Conservation (phyloP, 371 early-diverging fungal genomes). For the Zychaea mexicana region DNA sequence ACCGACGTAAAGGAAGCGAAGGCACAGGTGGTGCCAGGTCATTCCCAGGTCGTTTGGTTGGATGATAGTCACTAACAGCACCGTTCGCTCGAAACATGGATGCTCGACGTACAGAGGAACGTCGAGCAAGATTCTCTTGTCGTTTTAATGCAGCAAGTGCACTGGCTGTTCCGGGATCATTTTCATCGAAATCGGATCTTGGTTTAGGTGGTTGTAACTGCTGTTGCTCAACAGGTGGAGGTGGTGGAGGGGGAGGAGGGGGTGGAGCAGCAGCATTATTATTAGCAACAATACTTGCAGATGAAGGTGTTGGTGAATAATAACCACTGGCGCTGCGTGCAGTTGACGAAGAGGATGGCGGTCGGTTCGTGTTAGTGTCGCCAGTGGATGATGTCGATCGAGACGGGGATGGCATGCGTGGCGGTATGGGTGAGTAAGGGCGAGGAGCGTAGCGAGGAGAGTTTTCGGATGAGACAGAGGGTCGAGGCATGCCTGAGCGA, state of each 20-base stretch:
- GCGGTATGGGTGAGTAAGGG: constrained; percentile 23
- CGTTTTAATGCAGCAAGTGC: constrained; percentile 51
- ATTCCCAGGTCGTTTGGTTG: constrained; percentile 14
- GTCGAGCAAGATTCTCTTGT: constrained; percentile 48
- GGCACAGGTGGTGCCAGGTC: constrained; percentile 40
- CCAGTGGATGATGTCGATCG: constrained; percentile 29
- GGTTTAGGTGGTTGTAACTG: constrained; percentile 10
- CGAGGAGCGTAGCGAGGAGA: constrained; percentile 27
- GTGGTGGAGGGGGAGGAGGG: constrained; percentile 16
- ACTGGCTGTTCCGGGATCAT: constrained; percentile 46
- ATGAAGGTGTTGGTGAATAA: constrained; percentile 39
- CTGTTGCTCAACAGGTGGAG: constrained; percentile 29
- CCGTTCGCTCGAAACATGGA: constrained; percentile 43
- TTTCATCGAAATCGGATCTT: constrained; percentile 36
- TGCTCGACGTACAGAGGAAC: constrained; percentile 50
- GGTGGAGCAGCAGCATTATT: constrained; percentile 18
- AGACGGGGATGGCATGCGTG: constrained; percentile 38
- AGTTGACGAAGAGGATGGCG: constrained; percentile 10
- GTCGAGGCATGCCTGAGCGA: constrained; percentile 46
- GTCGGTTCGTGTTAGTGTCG: neutral
- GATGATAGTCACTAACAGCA: constrained; percentile 19
- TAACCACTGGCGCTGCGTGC: constrained; percentile 12
- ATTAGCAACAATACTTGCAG: constrained; percentile 14
- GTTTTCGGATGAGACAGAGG: constrained; percentile 35
- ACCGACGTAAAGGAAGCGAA: constrained; percentile 22